Evolutionary conservation across 768 basidiomycete genomes (phyloP).

Genomic region (Pisolithus orientalis): DNA sequence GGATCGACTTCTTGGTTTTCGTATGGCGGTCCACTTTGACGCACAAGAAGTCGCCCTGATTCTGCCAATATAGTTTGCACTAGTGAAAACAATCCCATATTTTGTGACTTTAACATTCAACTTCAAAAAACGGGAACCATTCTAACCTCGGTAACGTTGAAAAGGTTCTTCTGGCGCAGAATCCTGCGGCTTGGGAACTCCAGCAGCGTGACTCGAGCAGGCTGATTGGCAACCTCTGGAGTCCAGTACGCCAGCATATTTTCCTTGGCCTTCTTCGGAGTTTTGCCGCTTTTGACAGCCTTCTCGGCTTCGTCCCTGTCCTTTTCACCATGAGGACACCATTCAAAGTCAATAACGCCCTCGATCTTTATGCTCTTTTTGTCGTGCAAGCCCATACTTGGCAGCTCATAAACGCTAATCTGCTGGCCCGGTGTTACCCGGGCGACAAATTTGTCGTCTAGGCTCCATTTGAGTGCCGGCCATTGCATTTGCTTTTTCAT

Average conservation of each 20-base stretch:
- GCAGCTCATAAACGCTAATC: constrained; percentile 95
- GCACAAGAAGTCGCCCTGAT: constrained; percentile 95
- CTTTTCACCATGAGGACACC: constrained; percentile 90
- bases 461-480: constrained; percentile 96
- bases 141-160: constrained; percentile 93
- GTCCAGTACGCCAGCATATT: constrained; percentile 98
- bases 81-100: constrained; percentile 25
- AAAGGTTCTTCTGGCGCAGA: constrained; percentile 91
- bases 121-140: constrained; percentile 3
- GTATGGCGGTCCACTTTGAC: constrained; percentile 99
- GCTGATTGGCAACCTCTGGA: constrained; percentile 93
- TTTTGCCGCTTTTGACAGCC: constrained; percentile 35
- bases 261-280: constrained; percentile 64
- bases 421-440: constrained; percentile 84
- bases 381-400: constrained; percentile 87
- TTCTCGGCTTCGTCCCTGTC: constrained; percentile 68
- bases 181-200: constrained; percentile 79
- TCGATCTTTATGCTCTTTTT: constrained; percentile 98
- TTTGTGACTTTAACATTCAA: not conserved
- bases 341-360: constrained; percentile 96
- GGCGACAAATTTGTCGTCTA: constrained; percentile 92
- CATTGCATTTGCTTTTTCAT: constrained; percentile 83
- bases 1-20: constrained; percentile 97
- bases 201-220: constrained; percentile 92
- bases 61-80: constrained; percentile 99